phyloP scores from a whole-genome alignment of 2,329 filamentous ascomycete genomes.

The Juglanconis sp. region DNA sequence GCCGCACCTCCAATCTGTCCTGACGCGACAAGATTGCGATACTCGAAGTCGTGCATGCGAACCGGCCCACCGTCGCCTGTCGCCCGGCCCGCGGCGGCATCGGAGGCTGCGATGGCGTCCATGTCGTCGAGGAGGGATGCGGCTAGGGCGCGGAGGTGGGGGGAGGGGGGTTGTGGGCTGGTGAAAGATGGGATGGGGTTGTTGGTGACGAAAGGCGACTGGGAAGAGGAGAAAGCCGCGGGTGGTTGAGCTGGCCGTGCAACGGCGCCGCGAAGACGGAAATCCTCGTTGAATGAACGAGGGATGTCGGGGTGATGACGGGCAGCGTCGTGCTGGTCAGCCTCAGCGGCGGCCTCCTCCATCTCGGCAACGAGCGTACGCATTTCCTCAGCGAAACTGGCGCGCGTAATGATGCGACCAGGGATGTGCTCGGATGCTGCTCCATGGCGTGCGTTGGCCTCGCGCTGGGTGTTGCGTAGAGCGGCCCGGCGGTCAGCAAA shows the following conservation, averaged over 20 bases:
- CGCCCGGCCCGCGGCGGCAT: neutral
- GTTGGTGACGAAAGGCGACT: too few species aligned
- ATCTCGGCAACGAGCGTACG: too few species aligned
- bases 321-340: neutral
- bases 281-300: neutral
- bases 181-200: too few species aligned
- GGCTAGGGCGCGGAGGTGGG: too few species aligned
- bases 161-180: too few species aligned
- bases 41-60: neutral
- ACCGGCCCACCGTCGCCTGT: neutral
- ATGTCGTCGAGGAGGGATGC: neutral
- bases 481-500: too few species aligned
- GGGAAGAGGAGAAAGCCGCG: too few species aligned
- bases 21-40: neutral
- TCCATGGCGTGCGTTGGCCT: neutral
- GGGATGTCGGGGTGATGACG: neutral
- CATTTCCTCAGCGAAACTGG: too few species aligned
- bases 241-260: neutral
- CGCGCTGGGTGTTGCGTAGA: too few species aligned
- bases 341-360: neutral
- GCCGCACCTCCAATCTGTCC: neutral
- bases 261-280: neutral
- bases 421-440: too few species aligned
- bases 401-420: too few species aligned
- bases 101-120: neutral